These are phyloP conservation scores for Aspergillus sp. DNA, from an alignment of 2,329 filamentous ascomycete species.

Conservation along the genomic window DNA sequence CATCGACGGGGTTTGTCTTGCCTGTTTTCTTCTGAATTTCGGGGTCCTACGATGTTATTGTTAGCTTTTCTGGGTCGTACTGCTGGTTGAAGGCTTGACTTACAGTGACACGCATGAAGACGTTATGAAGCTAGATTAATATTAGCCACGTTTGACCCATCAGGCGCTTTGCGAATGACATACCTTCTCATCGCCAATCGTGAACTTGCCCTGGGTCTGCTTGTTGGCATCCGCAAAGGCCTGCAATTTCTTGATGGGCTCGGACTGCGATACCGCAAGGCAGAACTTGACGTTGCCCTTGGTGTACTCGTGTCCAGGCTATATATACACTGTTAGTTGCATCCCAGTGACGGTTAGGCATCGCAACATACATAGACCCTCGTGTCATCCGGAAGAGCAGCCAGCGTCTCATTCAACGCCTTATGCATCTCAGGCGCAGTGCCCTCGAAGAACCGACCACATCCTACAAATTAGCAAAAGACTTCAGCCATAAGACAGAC, in stretches of 20 bases:
- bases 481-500: not conserved
- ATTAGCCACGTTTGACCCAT: not conserved
- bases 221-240: conserved; percentile 75
- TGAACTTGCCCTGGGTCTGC: conserved; percentile 93
- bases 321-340: not conserved
- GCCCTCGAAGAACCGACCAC: conserved; percentile 94
- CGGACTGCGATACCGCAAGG: conserved; percentile 70
- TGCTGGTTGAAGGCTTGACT: conserved; percentile 30
- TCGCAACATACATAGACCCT: conserved; percentile 72
- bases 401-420: conserved; percentile 83
- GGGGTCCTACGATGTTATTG: conserved; percentile 60
- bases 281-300: conserved; percentile 92
- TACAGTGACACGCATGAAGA: conserved; percentile 88
- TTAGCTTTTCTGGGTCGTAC: conserved; percentile 12
- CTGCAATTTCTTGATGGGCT: conserved; percentile 73
- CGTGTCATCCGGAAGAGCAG: conserved; percentile 80
- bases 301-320: conserved; percentile 98
- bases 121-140: conserved; percentile 74
- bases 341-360: too few relatives aligned
- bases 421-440: conserved; percentile 87
- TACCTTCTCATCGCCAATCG: conserved; percentile 96
- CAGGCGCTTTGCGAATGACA: conserved; percentile 12
- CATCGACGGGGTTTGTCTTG: conserved; percentile 73
- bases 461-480: conserved; percentile 58
- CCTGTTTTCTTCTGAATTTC: conserved; percentile 81